A percentile compares a stretch with the other conserved stretches of the same genome.
Conservation (phyloP, 2,329 filamentous ascomycete species). For the Microcera coccophila region DNA sequence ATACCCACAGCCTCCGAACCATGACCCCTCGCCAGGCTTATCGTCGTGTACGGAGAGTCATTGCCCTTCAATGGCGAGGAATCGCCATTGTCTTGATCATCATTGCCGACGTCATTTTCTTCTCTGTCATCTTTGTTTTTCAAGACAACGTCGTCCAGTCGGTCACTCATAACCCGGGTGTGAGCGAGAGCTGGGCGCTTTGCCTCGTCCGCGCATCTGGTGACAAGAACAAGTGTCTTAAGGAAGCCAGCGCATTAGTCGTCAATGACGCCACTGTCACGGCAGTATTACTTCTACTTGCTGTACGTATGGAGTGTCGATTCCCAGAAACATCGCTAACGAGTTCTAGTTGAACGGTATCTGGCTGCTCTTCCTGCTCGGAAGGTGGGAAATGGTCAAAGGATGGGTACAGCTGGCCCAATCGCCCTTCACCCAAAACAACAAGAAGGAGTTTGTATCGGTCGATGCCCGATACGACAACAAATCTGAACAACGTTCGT, state of each 20-base stretch:
- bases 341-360: slow-evolving; percentile 68
- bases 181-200: slow-evolving; percentile 61
- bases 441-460: slow-evolving; percentile 80
- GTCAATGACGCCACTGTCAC: slow-evolving; percentile 73
- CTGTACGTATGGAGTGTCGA: slow-evolving; percentile 49
- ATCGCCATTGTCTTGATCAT: slow-evolving; percentile 88
- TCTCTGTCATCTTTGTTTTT: slow-evolving; percentile 85
- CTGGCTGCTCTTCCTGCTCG: slow-evolving; percentile 78
- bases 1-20: slow-evolving; percentile 69
- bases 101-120: slow-evolving; percentile 87
- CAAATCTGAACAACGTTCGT: slow-evolving; percentile 63
- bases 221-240: slow-evolving; percentile 64
- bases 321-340: slow-evolving; percentile 21
- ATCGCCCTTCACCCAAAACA: slow-evolving; percentile 43
- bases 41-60: slow-evolving; percentile 76
- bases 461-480: slow-evolving; percentile 67
- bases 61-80: slow-evolving; percentile 91
- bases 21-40: slow-evolving; percentile 85
- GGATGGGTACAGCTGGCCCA: slow-evolving; percentile 72
- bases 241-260: slow-evolving; percentile 57
- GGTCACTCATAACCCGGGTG: slow-evolving; percentile 48
- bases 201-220: slow-evolving; percentile 59
- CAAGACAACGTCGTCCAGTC: slow-evolving; percentile 69
- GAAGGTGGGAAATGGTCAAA: slow-evolving; percentile 76
- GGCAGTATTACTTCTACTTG: slow-evolving; percentile 77